Evolutionary conservation across 2,329 filamentous ascomycete species (phyloP), one percentile per base, ranked within the genome.

Genomic region (Fusarium torreyae): DNA sequence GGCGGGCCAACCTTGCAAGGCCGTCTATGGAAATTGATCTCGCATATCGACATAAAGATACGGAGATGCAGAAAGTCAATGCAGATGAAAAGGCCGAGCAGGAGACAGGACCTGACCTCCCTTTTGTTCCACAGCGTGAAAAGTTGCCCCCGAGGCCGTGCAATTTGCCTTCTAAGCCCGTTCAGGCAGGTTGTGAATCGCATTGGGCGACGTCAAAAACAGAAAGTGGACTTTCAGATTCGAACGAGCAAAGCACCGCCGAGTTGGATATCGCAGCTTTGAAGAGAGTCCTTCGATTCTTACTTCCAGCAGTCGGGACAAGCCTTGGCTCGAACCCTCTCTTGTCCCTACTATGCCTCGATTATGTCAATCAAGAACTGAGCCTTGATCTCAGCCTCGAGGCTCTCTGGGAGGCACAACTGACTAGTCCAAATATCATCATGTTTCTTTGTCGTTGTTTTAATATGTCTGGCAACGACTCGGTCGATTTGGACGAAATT

Each of bases 1-100:
- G 65, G 62, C 50, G 62, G 20, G 54, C 20, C 14, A 53, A 66
- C 22, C 42, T 68, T 13, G 57, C 57, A 31, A 49, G 62, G 6
- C 53, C 62, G 13, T 39, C 62, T 8, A 44, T 18, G 3, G 40
- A 17, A 2, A 66, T 66, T 50, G 65, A 68, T 22, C 14, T 38
- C 18, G 18, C 18, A 20, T 20, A 38, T 38, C 34, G 34, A 17
- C 34, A 38, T 38, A 17, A 38, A 38, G 34, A 38, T 38, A 38
- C 34, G 34, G 34, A 38, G 34, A 38, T 38, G 34, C 8, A 38
- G 34, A 38, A 38, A 38, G 10, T 17, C 13, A 38, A 38, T 38
- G 34, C 34, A 38, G 34, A 38, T 38, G 34, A 38, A 38, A 38
- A 38, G 34, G 34, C 34, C 34, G 34, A 38, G 34, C 34, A 17